Percentiles rank a stretch among this genome's conserved stretches.
These are phyloP conservation scores for Auriscalpium orientale DNA, from an alignment of 768 basidiomycete genomes.

Conservation along the genomic window DNA sequence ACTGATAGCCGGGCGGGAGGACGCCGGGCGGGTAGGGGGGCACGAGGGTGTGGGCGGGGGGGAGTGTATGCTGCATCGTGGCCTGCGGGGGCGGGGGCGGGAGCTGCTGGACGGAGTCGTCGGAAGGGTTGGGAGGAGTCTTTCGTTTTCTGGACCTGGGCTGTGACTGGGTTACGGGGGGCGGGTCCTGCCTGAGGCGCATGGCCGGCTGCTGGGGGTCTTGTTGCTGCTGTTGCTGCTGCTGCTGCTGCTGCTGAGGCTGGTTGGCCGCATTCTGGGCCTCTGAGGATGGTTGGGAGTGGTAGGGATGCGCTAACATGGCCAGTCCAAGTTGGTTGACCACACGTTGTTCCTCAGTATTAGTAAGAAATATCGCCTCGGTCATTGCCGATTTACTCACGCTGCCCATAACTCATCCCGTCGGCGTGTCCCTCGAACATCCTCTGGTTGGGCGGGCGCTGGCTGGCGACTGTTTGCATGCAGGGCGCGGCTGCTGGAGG, in stretches of 20 bases:
- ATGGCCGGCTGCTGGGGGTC: slow-evolving; percentile 25
- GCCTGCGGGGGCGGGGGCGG: slow-evolving; percentile 35
- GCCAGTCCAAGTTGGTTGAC: slow-evolving; percentile 19
- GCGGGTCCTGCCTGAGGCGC: slow-evolving; percentile 57
- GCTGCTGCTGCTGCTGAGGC: background rate
- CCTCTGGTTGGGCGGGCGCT: background rate
- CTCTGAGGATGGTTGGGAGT: slow-evolving; percentile 18
- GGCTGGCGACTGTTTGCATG: too few species aligned
- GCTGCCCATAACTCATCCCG: background rate
- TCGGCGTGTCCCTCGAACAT: background rate
- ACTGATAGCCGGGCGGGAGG: slow-evolving; percentile 25
- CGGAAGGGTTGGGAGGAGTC: slow-evolving; percentile 39
- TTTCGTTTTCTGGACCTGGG: slow-evolving; percentile 61
- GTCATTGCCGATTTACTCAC: slow-evolving; percentile 16
- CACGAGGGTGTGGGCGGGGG: slow-evolving; percentile 20
- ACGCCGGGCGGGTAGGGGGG: slow-evolving; percentile 15
- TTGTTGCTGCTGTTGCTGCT: background rate
- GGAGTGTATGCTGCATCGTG: slow-evolving; percentile 22
- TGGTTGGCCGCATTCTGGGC: background rate
- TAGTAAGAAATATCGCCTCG: slow-evolving; percentile 24
- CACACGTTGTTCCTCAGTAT: slow-evolving; percentile 20
- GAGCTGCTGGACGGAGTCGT: slow-evolving; percentile 21
- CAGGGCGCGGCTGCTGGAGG: too few species aligned
- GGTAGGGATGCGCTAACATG: slow-evolving; percentile 27
- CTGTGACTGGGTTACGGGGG: slow-evolving; percentile 29